Evolutionary conservation across 352 stramenopile species (phyloP).

Genomic region (Phytopythium oedochilum): DNA sequence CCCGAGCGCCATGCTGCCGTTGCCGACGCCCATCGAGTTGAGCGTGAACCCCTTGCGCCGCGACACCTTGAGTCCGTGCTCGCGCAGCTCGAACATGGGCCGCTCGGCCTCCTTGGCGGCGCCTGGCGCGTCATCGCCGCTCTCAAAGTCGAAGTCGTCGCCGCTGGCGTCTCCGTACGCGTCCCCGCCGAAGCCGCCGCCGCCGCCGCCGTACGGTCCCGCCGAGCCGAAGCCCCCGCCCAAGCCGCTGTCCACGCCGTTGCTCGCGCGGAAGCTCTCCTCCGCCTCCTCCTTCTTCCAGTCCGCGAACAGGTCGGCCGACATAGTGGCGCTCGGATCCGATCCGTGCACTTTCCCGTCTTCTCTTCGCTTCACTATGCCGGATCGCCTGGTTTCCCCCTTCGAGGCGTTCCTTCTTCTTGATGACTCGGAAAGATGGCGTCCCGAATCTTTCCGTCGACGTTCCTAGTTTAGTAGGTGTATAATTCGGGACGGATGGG

Average conservation of each 20-base stretch:
- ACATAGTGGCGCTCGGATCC: slow-evolving; percentile 40
- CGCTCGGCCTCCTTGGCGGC: slow-evolving; percentile 62
- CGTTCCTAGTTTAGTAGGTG: not conserved
- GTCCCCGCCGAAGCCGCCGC: slow-evolving; percentile 2
- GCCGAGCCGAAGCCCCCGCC: slow-evolving; percentile 33
- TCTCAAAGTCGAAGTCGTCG: slow-evolving; percentile 81
- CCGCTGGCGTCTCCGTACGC: slow-evolving; percentile 34
- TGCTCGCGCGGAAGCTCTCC: slow-evolving; percentile 15
- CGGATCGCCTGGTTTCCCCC: not conserved
- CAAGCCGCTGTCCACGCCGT: slow-evolving; percentile 11
- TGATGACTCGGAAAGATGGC: not conserved
- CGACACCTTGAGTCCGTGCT: slow-evolving; percentile 84
- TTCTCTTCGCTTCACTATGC: slow-evolving; percentile 1
- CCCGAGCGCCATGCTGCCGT: slow-evolving; percentile 75
- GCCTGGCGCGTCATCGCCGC: slow-evolving; percentile 27
- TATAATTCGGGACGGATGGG: not conserved
- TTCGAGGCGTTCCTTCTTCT: not conserved
- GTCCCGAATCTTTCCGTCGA: slow-evolving; percentile 1
- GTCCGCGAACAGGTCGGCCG: slow-evolving; percentile 85
- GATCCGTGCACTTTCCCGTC: not conserved
- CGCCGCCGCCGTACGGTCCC: slow-evolving; percentile 22
- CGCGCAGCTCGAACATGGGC: slow-evolving; percentile 84
- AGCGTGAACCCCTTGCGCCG: slow-evolving; percentile 83
- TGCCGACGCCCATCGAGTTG: slow-evolving; percentile 75
- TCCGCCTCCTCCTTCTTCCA: slow-evolving; percentile 81